A percentile compares a stretch with the other conserved stretches of the same genome.
These are phyloP conservation scores for Dactylonectria estremocensis DNA, from an alignment of 2,329 filamentous ascomycete species.

Conservation along the genomic window DNA sequence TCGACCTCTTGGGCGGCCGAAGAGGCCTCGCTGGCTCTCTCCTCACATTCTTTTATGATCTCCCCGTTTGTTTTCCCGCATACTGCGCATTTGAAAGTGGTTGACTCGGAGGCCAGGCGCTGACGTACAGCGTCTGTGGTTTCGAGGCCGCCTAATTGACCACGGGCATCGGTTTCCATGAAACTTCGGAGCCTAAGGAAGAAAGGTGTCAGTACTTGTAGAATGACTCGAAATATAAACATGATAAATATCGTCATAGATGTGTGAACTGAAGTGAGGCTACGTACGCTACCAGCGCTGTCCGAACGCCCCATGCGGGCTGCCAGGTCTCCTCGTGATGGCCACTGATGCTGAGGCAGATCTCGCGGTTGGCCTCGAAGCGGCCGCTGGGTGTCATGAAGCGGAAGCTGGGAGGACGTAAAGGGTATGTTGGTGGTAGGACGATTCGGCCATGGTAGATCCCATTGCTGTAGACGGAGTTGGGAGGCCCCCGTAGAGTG, in stretches of 20 bases:
- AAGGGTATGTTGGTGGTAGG: constrained; percentile 89
- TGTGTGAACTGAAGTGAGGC: constrained; percentile 53
- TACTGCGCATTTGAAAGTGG: constrained; percentile 75
- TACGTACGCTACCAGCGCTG: constrained; percentile 80
- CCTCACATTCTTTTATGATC: constrained; percentile 80
- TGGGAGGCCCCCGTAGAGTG: constrained; percentile 90
- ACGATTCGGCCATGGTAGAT: constrained; percentile 97
- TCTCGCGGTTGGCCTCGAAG: constrained; percentile 97
- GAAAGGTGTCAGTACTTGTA: constrained; percentile 14
- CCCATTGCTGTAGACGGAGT: constrained; percentile 83
- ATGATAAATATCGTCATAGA: background rate
- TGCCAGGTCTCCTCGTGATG: constrained; percentile 99
- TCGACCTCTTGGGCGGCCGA: constrained; percentile 59
- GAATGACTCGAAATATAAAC: background rate
- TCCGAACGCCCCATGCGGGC: constrained; percentile 96
- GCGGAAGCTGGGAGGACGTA: constrained; percentile 94
- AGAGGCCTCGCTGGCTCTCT: constrained; percentile 61
- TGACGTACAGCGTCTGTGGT: constrained; percentile 77
- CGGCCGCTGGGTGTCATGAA: constrained; percentile 93
- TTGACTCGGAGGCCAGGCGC: constrained; percentile 78
- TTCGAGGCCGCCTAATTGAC: constrained; percentile 92
- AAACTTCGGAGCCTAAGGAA: constrained; percentile 78
- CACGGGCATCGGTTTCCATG: constrained; percentile 91
- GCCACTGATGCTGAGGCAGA: constrained; percentile 92
- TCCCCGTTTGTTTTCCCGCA: constrained; percentile 82